A percentile compares a stretch with the other conserved stretches of the same genome.
Evolutionary conservation across 2,329 filamentous ascomycete species (phyloP).

Genomic region (Hymenotorrendiella dingleyae): DNA sequence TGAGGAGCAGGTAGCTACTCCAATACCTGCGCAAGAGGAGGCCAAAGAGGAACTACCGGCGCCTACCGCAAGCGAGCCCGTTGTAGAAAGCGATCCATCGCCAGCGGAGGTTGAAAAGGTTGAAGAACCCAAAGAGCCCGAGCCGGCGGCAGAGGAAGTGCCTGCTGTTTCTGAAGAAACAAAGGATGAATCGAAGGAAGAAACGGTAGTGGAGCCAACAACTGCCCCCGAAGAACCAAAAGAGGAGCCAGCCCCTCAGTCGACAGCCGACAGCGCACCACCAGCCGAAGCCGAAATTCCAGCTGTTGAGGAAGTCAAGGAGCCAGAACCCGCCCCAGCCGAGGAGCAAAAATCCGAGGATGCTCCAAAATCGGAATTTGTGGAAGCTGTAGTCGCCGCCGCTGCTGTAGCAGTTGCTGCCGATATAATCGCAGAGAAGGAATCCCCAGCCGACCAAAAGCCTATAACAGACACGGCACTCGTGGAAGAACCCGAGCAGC

Average conservation of each 20-base stretch:
- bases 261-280: not conserved
- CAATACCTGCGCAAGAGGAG: not conserved
- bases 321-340: not conserved
- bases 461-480: slow-evolving; percentile 17
- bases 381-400: not conserved
- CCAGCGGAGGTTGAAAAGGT: not conserved
- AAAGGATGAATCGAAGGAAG: not conserved
- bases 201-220: not conserved
- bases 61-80: not conserved
- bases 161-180: not conserved
- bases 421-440: slow-evolving; percentile 1
- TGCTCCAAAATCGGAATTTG: not conserved
- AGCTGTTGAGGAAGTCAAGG: not conserved
- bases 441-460: not conserved
- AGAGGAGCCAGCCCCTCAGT: not conserved
- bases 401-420: not conserved
- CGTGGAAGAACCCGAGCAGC: slow-evolving; percentile 22
- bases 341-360: not conserved
- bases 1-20: too few species aligned
- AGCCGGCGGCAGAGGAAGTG: too few species aligned
- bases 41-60: not conserved
- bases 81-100: not conserved
- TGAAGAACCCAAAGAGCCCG: not conserved
- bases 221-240: not conserved
- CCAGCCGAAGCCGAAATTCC: not conserved